Base-by-base conservation (phyloP, 352 stramenopile species). In the Globisporangium nunn region DNA sequence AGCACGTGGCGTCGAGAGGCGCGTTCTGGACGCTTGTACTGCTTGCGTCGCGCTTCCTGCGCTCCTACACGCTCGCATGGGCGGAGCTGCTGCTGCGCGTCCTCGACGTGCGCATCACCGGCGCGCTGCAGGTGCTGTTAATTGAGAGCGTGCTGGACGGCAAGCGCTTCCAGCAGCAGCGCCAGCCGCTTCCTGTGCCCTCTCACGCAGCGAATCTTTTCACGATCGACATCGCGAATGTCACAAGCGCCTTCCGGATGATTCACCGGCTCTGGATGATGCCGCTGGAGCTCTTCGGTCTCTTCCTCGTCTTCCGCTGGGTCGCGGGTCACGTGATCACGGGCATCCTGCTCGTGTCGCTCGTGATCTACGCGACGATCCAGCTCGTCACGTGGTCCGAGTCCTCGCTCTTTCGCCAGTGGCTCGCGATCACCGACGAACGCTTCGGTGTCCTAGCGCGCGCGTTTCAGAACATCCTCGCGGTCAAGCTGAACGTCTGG, bases 401-500 rank as follows among this genome's bases (percentile, higher is more conserved):
- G 15, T 39, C 52, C 28, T 54, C 52, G 37, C 28, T 51, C 6
- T 54, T 59, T 14, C 44, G 47, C 11, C 44, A 59, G 47, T 64
- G 58, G 58, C 37, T 64, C 28, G 17, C 52, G 28, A 64, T 59
- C 47, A 59, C 58, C n/a, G 58, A 64, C 47, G 23, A 59, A 28
- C 51, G 58, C 45, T 64, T 64, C 41, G 41, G 52, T 0, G 44
- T 59, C 51, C 58, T 64, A 2, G 47, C 55, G 40, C 44, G 52
- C 17, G 29, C 45, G 15, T 59, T 64, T 28, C 54, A 59, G 28
- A 37, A 64, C 45, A 54, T 64, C 11, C 12, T 59, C 17, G 58
- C 58, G 44, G 64, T 85, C 17, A 88, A 88, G 17, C 54, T 88
- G 0, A 81, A 79, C 12, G 63, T 71, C 3, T 88, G 78, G 78